phyloP scores from a whole-genome alignment of 1,284 basidiomycete species.

The Taiwanofungus camphoratus region DNA sequence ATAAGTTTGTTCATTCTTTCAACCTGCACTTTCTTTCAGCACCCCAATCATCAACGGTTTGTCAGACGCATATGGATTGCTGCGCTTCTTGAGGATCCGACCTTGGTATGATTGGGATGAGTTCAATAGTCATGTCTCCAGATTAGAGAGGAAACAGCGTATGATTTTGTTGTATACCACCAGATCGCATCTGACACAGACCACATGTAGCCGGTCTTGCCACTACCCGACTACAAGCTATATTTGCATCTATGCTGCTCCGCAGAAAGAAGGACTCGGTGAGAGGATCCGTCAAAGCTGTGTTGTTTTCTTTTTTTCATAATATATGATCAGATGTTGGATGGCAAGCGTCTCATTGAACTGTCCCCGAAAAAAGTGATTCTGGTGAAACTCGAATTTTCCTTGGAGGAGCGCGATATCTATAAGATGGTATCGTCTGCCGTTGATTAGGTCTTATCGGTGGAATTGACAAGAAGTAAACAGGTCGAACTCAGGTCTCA shows the following conservation, averaged over 20 bases:
- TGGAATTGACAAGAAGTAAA: not conserved
- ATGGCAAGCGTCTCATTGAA: slow-evolving; percentile 51
- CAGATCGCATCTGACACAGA: no score
- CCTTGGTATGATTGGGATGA: slow-evolving; percentile 63
- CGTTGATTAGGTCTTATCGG: no score
- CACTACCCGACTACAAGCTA: slow-evolving; percentile 43
- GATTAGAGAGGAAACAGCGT: slow-evolving; percentile 40
- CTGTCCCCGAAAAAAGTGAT: slow-evolving; percentile 54
- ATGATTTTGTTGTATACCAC: no score
- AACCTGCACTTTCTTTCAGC: slow-evolving; percentile 23
- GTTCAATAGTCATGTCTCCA: slow-evolving; percentile 52
- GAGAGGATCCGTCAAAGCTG: slow-evolving; percentile 53
- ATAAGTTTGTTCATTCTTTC: slow-evolving; percentile 34
- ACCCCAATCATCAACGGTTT: slow-evolving; percentile 57
- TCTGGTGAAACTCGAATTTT: slow-evolving; percentile 48
- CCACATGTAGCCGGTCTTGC: slow-evolving; percentile 29
- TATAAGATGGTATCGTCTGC: slow-evolving; percentile 40
- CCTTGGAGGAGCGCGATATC: slow-evolving; percentile 53
- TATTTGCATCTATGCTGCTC: slow-evolving; percentile 45
- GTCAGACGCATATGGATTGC: slow-evolving; percentile 60
- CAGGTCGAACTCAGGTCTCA: slow-evolving; percentile 52
- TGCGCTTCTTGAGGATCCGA: slow-evolving; percentile 55
- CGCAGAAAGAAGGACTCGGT: slow-evolving; percentile 57
- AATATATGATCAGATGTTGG: slow-evolving; percentile 33
- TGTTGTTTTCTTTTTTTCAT: slow-evolving; percentile 13